phyloP scores from a whole-genome alignment of 345 rosid species.

The Arabidopsis arenosa region DNA sequence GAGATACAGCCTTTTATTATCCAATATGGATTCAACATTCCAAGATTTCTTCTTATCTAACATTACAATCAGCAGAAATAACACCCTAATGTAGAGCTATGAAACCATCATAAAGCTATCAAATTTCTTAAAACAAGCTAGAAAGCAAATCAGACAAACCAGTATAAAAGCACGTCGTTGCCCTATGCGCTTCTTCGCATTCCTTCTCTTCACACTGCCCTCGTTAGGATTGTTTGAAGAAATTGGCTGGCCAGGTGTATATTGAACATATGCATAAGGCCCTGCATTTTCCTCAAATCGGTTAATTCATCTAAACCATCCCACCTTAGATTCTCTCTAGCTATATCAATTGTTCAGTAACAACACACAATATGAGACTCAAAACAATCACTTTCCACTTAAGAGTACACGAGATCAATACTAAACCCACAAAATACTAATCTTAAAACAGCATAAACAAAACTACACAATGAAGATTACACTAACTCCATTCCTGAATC shows the following conservation, averaged over 20 bases:
- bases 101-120: neutral
- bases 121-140: slow-evolving; percentile 1
- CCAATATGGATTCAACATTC: too few relatives aligned
- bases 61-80: too few relatives aligned
- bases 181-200: slow-evolving; percentile 77
- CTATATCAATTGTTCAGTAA: neutral
- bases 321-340: slow-evolving; percentile 8
- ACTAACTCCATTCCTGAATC: neutral
- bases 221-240: slow-evolving; percentile 76
- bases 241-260: slow-evolving; percentile 79
- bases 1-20: neutral
- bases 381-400: slow-evolving; percentile 4
- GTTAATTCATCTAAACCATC: slow-evolving; percentile 9
- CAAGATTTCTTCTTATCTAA: too few relatives aligned
- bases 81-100: neutral
- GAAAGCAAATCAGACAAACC: slow-evolving; percentile 47
- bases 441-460: neutral
- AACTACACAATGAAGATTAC: neutral
- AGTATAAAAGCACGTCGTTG: slow-evolving; percentile 65
- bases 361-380: neutral
- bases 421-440: slow-evolving; percentile 2
- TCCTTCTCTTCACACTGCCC: slow-evolving; percentile 80
- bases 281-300: slow-evolving; percentile 54
- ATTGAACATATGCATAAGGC: slow-evolving; percentile 81
- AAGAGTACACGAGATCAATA: slow-evolving; percentile 16